Evolutionary conservation across 2,329 filamentous ascomycete species (phyloP), one percentile per base, ranked within the genome.

Genomic region (Diaporthe ampelina): DNA sequence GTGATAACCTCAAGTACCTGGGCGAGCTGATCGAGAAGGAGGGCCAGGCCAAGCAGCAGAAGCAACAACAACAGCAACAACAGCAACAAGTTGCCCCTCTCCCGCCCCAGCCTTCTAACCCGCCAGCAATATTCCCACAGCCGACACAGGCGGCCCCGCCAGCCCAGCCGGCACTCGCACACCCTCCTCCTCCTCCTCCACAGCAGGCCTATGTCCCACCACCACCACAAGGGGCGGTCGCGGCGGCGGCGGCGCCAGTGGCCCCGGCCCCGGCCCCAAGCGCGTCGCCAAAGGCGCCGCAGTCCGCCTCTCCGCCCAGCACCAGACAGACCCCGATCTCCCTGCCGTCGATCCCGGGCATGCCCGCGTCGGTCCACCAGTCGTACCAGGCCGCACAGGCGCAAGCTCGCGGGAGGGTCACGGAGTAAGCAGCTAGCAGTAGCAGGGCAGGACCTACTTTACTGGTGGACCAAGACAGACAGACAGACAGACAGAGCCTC

Each of bases 1-100:
- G 91, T 29, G 88, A 91, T 1, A 91, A 95, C 78, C 81, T 92
- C 24, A 84, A 87, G 68, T 85, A 90, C 70, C 83, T 93, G 4
- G 90, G 89, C 48, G 82, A 83, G 59, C 83, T 91, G 26, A 80
- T 92, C 17, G 90, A 91, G 72, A 87, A 86, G 76, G 84, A 88
- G 76, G 83, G 84, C 26, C 69, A 74, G 24, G 59, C 70, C 9
- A 72, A 75, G 24, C 75, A 75, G 29, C 61, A 56, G 45, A 65
- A 75, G 48, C 57, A 71, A 29, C 71, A 72, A 50, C 70, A 48
- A 32, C 57, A 72, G 37, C 59, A 57, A 17, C 69, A 65, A 19
- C 57, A 72, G 43, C 65, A 56, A 29, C 45, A 65, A 26, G 37
- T 35, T 17, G 48, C 68, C 21, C 68, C 48, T 43, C 45, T 57